phyloP scores from a whole-genome alignment of 805 yeast species.

The Wickerhamiella brachini region DNA sequence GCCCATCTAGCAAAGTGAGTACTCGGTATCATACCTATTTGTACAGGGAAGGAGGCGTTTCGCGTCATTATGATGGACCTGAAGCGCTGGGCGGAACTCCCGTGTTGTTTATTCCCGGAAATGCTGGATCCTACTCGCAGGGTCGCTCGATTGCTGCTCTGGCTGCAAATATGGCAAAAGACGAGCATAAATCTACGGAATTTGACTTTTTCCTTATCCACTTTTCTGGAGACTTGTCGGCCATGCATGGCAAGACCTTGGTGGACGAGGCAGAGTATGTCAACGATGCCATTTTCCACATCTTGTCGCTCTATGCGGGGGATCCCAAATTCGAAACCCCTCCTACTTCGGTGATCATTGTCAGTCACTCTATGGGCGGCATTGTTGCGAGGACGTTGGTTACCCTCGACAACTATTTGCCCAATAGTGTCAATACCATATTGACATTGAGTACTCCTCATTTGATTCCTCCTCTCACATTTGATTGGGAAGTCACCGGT shows the following conservation, averaged over 20 bases:
- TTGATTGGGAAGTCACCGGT: constrained; percentile 73
- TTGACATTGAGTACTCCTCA: constrained; percentile 86
- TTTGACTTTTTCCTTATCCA: constrained; percentile 85
- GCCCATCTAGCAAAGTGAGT: constrained; percentile 7
- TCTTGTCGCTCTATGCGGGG: constrained; percentile 48
- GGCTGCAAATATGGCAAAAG: constrained; percentile 42
- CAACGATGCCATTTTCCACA: constrained; percentile 74
- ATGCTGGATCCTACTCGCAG: constrained; percentile 89
- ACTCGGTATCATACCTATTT: constrained; percentile 55
- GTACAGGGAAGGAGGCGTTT: constrained; percentile 64
- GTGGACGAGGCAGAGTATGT: constrained; percentile 86
- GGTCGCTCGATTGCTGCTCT: constrained; percentile 86
- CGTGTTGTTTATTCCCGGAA: constrained; percentile 88
- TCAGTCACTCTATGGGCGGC: constrained; percentile 98
- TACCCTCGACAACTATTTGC: constrained; percentile 60
- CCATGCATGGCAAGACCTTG: constrained; percentile 88
- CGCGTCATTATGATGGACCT: constrained; percentile 7
- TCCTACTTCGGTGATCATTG: constrained; percentile 59
- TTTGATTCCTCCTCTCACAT: constrained; percentile 80
- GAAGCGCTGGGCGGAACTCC: constrained; percentile 64
- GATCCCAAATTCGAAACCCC: constrained; percentile 21
- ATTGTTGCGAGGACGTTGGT: constrained; percentile 78
- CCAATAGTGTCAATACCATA: constrained; percentile 66
- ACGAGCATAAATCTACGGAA: constrained; percentile 23
- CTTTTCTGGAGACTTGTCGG: constrained; percentile 91